Conservation (phyloP, 2,329 filamentous ascomycete genomes). For the Colletotrichum orchidophilum region DNA sequence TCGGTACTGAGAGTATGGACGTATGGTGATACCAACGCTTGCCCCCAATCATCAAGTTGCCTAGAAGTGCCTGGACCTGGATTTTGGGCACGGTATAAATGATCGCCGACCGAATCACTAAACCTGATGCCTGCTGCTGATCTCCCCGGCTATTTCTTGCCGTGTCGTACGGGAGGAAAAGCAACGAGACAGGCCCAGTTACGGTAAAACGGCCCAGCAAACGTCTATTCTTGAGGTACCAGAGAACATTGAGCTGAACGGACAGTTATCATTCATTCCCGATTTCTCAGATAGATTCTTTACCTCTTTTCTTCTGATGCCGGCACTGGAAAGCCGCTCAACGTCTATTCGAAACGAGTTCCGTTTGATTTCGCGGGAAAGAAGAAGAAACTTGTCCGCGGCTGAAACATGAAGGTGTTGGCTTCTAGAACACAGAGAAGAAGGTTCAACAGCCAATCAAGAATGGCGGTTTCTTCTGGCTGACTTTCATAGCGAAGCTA, state of each 20-base stretch:
- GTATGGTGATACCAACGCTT: neutral
- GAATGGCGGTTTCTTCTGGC: neutral
- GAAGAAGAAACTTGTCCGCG: neutral
- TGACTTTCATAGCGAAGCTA: too few relatives aligned
- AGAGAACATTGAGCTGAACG: neutral
- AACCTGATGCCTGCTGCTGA: neutral
- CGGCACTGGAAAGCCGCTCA: neutral
- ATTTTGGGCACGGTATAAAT: neutral
- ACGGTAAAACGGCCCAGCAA: neutral
- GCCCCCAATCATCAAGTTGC: neutral
- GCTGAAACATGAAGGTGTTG: neutral
- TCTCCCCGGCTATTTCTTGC: neutral
- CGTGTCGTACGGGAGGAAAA: neutral
- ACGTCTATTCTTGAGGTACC: neutral
- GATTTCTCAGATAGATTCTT: neutral
- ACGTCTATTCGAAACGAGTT: neutral
- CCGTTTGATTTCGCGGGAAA: neutral
- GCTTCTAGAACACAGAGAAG: neutral
- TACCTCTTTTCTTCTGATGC: neutral
- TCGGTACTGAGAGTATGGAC: neutral
- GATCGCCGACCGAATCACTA: neutral
- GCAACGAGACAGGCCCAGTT: neutral
- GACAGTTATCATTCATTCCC: neutral
- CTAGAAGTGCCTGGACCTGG: too few relatives aligned
- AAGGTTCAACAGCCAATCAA: neutral